Percentiles rank a stretch among this genome's conserved stretches.
Evolutionary conservation across 1,284 basidiomycete species (phyloP).

Genomic region (Pseudozyma hubeiensis): DNA sequence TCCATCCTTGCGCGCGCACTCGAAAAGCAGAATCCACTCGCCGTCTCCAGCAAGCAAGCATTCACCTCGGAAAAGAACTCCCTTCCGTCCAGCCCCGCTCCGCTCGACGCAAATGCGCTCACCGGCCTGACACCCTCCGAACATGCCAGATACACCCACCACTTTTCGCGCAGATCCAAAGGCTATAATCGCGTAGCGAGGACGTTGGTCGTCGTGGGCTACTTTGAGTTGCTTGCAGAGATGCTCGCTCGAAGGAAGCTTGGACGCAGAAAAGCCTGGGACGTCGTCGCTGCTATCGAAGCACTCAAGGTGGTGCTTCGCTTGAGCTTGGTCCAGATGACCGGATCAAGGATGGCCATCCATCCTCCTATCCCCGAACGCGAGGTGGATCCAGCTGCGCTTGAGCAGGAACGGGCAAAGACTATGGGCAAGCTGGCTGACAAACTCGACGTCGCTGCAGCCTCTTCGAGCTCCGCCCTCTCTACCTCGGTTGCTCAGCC

Average conservation of each 20-base stretch:
- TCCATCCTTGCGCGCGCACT: slow-evolving; percentile 68
- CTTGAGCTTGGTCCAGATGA: slow-evolving; percentile 67
- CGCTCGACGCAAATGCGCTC: slow-evolving; percentile 8
- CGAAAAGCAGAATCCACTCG: slow-evolving; percentile 32
- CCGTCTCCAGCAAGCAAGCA: neutral
- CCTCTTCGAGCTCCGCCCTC: slow-evolving; percentile 4
- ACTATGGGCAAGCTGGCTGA: slow-evolving; percentile 36
- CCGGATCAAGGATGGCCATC: slow-evolving; percentile 65
- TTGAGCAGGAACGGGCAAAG: slow-evolving; percentile 53
- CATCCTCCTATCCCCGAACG: slow-evolving; percentile 69
- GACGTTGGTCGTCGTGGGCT: slow-evolving; percentile 65
- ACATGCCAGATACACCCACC: slow-evolving; percentile 69
- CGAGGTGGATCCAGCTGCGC: slow-evolving; percentile 64
- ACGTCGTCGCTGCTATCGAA: slow-evolving; percentile 70
- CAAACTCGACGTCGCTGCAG: slow-evolving; percentile 30
- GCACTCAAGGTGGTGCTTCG: slow-evolving; percentile 68
- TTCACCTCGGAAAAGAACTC: slow-evolving; percentile 10
- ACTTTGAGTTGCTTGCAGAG: slow-evolving; percentile 69
- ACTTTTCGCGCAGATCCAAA: slow-evolving; percentile 61
- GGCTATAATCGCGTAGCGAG: slow-evolving; percentile 66
- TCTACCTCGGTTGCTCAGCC: slow-evolving; percentile 7
- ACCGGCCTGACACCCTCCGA: slow-evolving; percentile 60
- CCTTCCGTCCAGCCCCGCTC: slow-evolving; percentile 1
- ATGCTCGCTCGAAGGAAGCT: slow-evolving; percentile 68
- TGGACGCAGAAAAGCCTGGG: slow-evolving; percentile 64